phyloP scores from a whole-genome alignment of 345 rosid species.

The Pistacia vera region DNA sequence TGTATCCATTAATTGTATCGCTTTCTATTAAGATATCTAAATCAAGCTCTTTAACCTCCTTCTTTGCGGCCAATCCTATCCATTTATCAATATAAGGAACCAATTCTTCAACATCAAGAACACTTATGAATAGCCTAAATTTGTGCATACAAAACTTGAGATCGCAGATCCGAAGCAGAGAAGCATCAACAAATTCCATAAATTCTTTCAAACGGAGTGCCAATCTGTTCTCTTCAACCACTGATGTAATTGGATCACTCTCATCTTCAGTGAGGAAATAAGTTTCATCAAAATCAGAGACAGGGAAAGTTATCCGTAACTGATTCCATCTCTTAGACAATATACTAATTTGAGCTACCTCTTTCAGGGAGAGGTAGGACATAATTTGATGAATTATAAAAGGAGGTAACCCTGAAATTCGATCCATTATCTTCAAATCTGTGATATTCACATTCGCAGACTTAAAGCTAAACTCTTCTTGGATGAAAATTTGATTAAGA shows the following conservation, averaged over 20 bases:
- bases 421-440: not conserved
- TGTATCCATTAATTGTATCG: too few relatives aligned
- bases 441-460: not conserved
- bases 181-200: not conserved
- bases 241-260: not conserved
- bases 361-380: not conserved
- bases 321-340: slow-evolving; percentile 1
- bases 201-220: too few relatives aligned
- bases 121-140: not conserved
- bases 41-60: not conserved
- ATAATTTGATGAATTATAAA: not conserved
- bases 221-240: too few relatives aligned
- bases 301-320: not conserved
- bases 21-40: not conserved
- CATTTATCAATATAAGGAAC: not conserved
- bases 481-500: too few relatives aligned
- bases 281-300: not conserved
- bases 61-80: not conserved
- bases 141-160: not conserved
- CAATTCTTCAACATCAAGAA: not conserved
- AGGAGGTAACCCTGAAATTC: not conserved
- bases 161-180: not conserved
- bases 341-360: not conserved
- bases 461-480: too few relatives aligned
- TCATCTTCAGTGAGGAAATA: not conserved